A percentile compares a stretch with the other conserved stretches of the same genome.
Conservation (phyloP, 1,284 basidiomycete species). For the Coniferiporia sulphurascens region DNA sequence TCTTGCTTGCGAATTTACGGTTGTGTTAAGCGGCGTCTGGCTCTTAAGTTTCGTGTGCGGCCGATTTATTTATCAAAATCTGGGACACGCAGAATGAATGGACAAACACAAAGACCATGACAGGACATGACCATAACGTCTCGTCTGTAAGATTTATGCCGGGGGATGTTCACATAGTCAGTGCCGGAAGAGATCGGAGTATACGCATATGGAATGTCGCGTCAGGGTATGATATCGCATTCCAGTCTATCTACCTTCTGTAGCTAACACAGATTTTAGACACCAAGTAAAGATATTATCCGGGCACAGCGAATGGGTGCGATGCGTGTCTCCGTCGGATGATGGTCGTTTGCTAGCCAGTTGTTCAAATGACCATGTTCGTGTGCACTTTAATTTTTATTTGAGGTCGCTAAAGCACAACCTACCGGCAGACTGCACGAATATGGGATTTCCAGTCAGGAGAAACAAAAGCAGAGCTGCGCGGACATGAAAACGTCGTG, state of each 20-base stretch:
- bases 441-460: slow-evolving; percentile 60
- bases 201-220: slow-evolving; percentile 73
- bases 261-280: slow-evolving; percentile 29
- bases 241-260: background rate
- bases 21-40: slow-evolving; percentile 8
- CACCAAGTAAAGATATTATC: slow-evolving; percentile 43
- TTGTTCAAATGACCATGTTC: slow-evolving; percentile 67
- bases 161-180: slow-evolving; percentile 62
- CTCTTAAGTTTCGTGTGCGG: slow-evolving; percentile 65
- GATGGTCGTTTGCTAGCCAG: slow-evolving; percentile 61
- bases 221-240: slow-evolving; percentile 45
- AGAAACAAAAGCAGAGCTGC: slow-evolving; percentile 61
- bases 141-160: slow-evolving; percentile 70
- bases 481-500: slow-evolving; percentile 76
- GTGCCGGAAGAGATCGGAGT: slow-evolving; percentile 67
- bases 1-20: background rate
- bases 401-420: slow-evolving; percentile 1
- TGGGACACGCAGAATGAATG: slow-evolving; percentile 76
- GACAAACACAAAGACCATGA: slow-evolving; percentile 66
- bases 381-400: slow-evolving; percentile 22
- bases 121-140: slow-evolving; percentile 76
- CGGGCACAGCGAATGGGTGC: slow-evolving; percentile 66
- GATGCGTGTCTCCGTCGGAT: slow-evolving; percentile 55
- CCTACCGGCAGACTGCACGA: slow-evolving; percentile 48
- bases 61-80: slow-evolving; percentile 74